Evolutionary conservation across 2,329 filamentous ascomycete species (phyloP).

Genomic region (Cordyceps cicadae): DNA sequence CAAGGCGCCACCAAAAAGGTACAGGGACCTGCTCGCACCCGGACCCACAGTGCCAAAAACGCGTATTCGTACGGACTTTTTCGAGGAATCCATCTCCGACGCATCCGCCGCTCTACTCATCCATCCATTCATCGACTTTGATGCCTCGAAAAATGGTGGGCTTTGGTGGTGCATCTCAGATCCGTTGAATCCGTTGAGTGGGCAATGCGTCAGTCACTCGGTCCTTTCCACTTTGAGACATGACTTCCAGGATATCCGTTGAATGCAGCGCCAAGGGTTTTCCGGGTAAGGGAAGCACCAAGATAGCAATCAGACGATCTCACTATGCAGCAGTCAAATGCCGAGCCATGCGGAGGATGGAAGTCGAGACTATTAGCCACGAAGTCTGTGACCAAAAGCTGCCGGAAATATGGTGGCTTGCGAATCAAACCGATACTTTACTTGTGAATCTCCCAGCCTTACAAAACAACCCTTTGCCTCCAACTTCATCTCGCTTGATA

Average conservation of each 20-base stretch:
- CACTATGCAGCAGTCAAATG: too few species aligned
- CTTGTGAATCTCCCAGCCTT: too few species aligned
- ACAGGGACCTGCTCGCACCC: background rate
- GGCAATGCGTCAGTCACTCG: background rate
- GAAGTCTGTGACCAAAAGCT: too few species aligned
- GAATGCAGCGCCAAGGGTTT: background rate
- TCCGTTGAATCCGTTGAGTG: background rate
- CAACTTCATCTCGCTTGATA: too few species aligned
- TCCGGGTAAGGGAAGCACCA: too few species aligned
- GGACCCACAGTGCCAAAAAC: background rate
- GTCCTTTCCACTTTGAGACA: background rate
- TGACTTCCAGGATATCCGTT: background rate
- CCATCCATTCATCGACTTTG: background rate
- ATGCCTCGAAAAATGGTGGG: background rate
- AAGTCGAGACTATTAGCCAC: too few species aligned
- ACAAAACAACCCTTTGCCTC: too few species aligned
- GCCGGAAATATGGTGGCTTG: too few species aligned
- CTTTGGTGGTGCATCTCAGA: background rate
- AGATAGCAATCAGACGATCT: background rate
- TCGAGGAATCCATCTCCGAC: background rate
- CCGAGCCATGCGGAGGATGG: too few species aligned
- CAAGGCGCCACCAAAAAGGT: background rate
- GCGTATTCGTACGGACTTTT: background rate
- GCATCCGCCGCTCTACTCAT: background rate
- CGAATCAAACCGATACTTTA: too few species aligned